Conservation (phyloP, 805 yeast genomes). For the Pichia phayaonensis region DNA sequence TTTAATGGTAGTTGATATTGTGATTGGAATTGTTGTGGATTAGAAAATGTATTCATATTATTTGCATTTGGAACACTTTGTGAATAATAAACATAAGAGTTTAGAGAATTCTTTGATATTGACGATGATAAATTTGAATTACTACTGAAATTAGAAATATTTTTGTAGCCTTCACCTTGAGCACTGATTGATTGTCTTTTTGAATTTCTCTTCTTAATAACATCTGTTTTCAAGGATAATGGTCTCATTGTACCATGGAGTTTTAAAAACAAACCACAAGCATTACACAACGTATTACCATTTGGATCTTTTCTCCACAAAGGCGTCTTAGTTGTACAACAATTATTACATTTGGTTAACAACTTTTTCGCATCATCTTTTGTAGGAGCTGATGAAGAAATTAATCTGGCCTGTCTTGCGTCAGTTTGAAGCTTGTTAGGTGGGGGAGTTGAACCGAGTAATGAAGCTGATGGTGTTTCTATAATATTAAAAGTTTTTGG, state of each 20-base stretch:
- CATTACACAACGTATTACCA: conserved; percentile 57
- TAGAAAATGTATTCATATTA: not conserved
- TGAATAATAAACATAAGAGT: not conserved
- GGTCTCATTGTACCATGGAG: conserved; percentile 59
- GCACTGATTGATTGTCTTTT: conserved; percentile 28
- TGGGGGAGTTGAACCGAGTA: conserved; percentile 2
- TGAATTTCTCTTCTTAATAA: conserved; percentile 52
- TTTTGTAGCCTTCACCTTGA: conserved; percentile 15
- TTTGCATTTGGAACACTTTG: conserved; percentile 1
- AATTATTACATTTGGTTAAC: conserved; percentile 43
- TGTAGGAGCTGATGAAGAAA: conserved; percentile 16
- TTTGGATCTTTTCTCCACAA: conserved; percentile 53
- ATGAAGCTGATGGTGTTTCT: not conserved
- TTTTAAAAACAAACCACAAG: conserved; percentile 55
- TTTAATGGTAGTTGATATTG: not conserved
- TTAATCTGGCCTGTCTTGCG: conserved; percentile 7
- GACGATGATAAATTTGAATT: conserved; percentile 2
- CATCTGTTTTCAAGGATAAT: conserved; percentile 59
- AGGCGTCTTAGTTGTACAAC: conserved; percentile 54
- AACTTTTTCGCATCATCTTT: conserved; percentile 10
- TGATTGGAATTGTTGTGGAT: conserved; percentile 2
- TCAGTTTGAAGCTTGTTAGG: conserved; percentile 6
- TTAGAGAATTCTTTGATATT: not conserved
- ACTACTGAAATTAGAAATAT: conserved; percentile 2
- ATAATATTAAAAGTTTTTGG: not conserved